phyloP scores from a whole-genome alignment of 768 basidiomycete genomes.

The Suillus discolor region DNA sequence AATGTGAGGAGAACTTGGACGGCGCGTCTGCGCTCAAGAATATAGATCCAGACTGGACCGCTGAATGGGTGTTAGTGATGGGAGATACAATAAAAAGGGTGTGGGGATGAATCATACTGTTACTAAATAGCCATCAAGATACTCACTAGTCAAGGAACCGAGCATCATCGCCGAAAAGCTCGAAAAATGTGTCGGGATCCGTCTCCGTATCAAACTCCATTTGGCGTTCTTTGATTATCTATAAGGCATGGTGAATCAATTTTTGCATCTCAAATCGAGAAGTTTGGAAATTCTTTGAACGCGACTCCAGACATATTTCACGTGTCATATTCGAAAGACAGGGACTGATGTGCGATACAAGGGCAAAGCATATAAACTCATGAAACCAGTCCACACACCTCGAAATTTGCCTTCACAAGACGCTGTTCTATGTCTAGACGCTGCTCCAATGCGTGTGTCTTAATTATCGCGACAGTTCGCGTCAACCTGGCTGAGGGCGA shows the following conservation, averaged over 20 bases:
- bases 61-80: slow-evolving; percentile 38
- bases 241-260: slow-evolving; percentile 21
- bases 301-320: not conserved
- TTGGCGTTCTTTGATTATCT: slow-evolving; percentile 87
- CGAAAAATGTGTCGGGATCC: slow-evolving; percentile 77
- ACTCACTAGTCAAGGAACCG: slow-evolving; percentile 77
- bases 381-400: slow-evolving; percentile 47
- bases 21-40: slow-evolving; percentile 80
- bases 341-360: not conserved
- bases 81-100: not conserved
- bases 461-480: slow-evolving; percentile 86
- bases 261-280: slow-evolving; percentile 8
- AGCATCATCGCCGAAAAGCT: slow-evolving; percentile 80
- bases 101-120: not conserved
- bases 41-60: slow-evolving; percentile 90
- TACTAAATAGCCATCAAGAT: not conserved
- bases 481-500: slow-evolving; percentile 28
- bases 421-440: slow-evolving; percentile 81
- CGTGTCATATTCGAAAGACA: slow-evolving; percentile 12
- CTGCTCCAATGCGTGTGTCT: slow-evolving; percentile 70
- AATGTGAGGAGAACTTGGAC: slow-evolving; percentile 80
- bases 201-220: slow-evolving; percentile 88
- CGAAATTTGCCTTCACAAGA: slow-evolving; percentile 81
- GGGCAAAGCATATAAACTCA: not conserved
- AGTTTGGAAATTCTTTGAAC: not conserved